Evolutionary conservation across 495 filamentous ascomycete genomes (phyloP).

Genomic region (Niebla homalea): DNA sequence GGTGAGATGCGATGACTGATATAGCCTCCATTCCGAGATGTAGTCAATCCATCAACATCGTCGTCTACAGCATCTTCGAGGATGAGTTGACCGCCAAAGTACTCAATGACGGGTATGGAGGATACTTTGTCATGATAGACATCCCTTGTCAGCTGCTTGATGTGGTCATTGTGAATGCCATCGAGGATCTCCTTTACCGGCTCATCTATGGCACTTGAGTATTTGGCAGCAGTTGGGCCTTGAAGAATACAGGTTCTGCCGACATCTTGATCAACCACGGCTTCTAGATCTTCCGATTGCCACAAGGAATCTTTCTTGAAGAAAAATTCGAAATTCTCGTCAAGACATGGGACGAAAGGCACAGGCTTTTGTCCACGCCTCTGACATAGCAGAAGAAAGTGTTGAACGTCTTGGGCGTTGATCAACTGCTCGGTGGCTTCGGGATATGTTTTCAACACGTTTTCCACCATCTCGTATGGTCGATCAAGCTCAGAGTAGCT

Average conservation of each 20-base stretch:
- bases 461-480: constrained; percentile 62
- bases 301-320: constrained; percentile 99
- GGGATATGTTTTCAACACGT: constrained; percentile 68
- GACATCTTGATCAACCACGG: constrained; percentile 90
- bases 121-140: constrained; percentile 61
- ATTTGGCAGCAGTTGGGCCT: constrained; percentile 84
- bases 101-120: constrained; percentile 74
- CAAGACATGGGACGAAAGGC: constrained; percentile 83
- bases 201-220: constrained; percentile 78
- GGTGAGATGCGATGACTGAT: constrained; percentile 67
- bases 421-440: constrained; percentile 83
- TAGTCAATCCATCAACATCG: constrained; percentile 69
- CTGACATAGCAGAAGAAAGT: constrained; percentile 88
- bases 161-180: constrained; percentile 76
- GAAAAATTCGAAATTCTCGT: constrained; percentile 93
- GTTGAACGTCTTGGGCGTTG: constrained; percentile 92
- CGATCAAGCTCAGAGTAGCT: constrained; percentile 77
- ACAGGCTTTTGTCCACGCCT: constrained; percentile 90
- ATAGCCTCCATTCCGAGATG: constrained; percentile 60
- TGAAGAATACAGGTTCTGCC: constrained; percentile 90
- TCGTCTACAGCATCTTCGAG: constrained; percentile 33
- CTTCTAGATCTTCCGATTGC: constrained; percentile 95
- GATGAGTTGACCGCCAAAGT: constrained; percentile 77
- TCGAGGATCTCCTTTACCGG: constrained; percentile 89
- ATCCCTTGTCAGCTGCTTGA: constrained; percentile 62